Base-by-base conservation (phyloP, 129 eudicot species). In the Heracleum sosnowskyi region DNA sequence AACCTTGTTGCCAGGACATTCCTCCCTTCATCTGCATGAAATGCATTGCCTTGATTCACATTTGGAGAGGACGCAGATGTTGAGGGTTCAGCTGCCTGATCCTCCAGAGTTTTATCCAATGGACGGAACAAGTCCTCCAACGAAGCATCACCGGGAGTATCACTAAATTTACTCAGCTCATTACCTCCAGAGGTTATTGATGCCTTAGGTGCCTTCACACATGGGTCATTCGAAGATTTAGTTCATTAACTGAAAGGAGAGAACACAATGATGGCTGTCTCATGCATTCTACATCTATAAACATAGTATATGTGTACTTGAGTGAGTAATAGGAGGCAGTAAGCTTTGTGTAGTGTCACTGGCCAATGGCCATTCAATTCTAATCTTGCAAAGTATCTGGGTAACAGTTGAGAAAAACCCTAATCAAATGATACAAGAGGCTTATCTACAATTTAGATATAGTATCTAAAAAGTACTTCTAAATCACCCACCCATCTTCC, bases 111-210 rank as follows among this genome's bases (percentile, higher is more conserved):
- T 46, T 84, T 89, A 82, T 90, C 91, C 60, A 90, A 75, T 12
- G 96, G 97, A 73, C 87, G 94, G 69, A 95, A 91, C n/a, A 95
- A 86, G 83, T 95, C 99, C 71, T 95, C 99, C 87, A 92, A 82
- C 37, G 92, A 95, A 78, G 99, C 99, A 88, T 95, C 99, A 41
- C 92, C 94, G 20, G 99, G 99, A 76, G 97, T 81, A 78, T 95
- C 99, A 90, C 97, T 95, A 81, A 95, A 95, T 80, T 88, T 90
- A 83, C 92, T 95, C 17, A 95, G 91, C 86, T 89, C 99, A 69
- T 88, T 90, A 77, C 77, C 96, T 44, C 83, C 89, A 33, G 83
- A 60, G 53, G 78, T 64, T 63, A 71, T 62, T 84, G 82, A 78
- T 78, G 82, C 85, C 84, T 89, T 89, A 10, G 75, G 86, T 88